phyloP scores from a whole-genome alignment of 768 basidiomycete species.

The Zangia roseola region DNA sequence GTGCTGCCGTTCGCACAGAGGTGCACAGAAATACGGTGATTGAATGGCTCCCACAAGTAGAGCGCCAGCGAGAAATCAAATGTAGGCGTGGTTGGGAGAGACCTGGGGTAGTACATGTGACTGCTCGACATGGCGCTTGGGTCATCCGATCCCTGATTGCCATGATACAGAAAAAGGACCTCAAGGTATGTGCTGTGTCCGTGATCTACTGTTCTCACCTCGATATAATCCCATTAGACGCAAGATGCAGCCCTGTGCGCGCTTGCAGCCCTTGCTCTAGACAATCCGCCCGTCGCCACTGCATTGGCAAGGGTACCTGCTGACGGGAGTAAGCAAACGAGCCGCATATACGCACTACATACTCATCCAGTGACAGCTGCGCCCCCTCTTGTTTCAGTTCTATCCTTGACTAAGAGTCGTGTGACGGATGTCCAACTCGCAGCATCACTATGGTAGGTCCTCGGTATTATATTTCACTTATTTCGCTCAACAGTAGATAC shows the following conservation, averaged over 20 bases:
- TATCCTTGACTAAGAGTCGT: conserved; percentile 58
- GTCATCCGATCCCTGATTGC: conserved; percentile 49
- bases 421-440: conserved; percentile 63
- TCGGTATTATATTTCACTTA: neutral
- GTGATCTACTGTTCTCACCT: neutral
- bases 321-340: conserved; percentile 40
- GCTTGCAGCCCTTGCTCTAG: conserved; percentile 63
- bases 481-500: neutral
- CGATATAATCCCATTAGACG: conserved; percentile 35
- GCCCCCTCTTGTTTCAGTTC: conserved; percentile 35
- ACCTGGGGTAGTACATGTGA: conserved; percentile 38
- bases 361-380: conserved; percentile 7
- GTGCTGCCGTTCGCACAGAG: conserved; percentile 46
- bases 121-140: conserved; percentile 56
- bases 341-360: conserved; percentile 4
- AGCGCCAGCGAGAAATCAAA: conserved; percentile 54
- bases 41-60: conserved; percentile 61
- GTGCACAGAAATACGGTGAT: conserved; percentile 50
- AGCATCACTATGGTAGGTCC: conserved; percentile 62
- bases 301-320: conserved; percentile 43
- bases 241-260: conserved; percentile 68
- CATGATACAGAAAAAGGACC: conserved; percentile 50
- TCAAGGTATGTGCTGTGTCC: conserved; percentile 41
- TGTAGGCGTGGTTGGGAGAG: conserved; percentile 77
- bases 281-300: conserved; percentile 53